Evolutionary conservation across 2,329 filamentous ascomycete species (phyloP), one percentile per base, ranked within the genome.

Genomic region (Colletotrichum sp.): DNA sequence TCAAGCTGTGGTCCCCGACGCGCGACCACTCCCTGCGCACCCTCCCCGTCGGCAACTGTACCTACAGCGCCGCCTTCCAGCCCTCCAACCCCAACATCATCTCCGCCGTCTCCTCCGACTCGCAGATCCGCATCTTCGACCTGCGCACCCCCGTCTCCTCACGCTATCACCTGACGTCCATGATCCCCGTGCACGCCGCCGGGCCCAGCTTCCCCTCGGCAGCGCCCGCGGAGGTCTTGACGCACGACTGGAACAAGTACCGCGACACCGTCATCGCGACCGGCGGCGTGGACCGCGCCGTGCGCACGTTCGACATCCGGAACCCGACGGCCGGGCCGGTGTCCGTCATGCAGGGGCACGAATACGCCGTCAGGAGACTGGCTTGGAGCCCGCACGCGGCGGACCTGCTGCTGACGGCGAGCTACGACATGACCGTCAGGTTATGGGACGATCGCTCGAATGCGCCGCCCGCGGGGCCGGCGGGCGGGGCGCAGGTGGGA

Each of bases 201-300:
- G 89, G 91, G 1, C 88, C 91, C 18, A 85, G 88, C 13, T 86
- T 87, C 13, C 79, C 80, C 78, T 78, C 79, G 15, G 80, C 82
- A 18, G 82, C 80, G 69, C 95, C 96, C 0, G 90, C 92, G 12
- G 97, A 99, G 87, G 92, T 95, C 49, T 90, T 99, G 36, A 98
- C 96, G 0, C 97, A 99, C 85, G 97, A 99, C 85, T 99, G 97
- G 97, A 99, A 99, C 87, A 99, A 99, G 86, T 99, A 99, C 86
- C 92, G 94, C 52, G 92, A 96, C 79, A 94, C 93, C 0, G 89
- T 98, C 30, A 88, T 99, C 71, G 97, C 97, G 0, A 95, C 95
- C 0, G 97, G 92, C 2, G 96, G 97, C 71, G 97, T 99, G 5
- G 97, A 99, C 84, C 91, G 95, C 70, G 87, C 94, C 21, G 93